Evolutionary conservation across 169 alveolate species (phyloP).

Genomic region (Neospora caninum): DNA sequence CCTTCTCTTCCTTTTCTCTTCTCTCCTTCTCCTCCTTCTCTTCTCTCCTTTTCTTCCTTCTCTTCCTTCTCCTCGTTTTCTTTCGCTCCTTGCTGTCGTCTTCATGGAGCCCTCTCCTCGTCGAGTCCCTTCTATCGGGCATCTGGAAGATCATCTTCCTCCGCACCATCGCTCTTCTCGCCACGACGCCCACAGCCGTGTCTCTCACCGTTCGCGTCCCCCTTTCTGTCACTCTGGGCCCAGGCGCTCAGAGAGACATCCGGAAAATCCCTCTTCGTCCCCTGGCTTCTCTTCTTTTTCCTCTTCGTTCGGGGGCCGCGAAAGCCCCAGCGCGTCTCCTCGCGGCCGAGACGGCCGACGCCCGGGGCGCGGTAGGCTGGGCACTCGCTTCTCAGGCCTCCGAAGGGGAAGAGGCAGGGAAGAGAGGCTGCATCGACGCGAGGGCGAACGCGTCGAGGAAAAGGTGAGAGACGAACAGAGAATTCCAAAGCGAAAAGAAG

Average conservation of each 20-base stretch:
- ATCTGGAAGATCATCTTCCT: background rate
- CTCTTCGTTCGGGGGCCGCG: background rate
- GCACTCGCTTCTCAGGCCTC: background rate
- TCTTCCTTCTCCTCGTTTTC: background rate
- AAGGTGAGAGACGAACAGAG: too few species aligned
- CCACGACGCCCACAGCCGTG: too few species aligned
- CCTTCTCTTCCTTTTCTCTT: background rate
- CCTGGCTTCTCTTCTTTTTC: background rate
- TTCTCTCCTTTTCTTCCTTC: background rate
- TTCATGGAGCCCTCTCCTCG: background rate
- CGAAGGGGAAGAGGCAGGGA: background rate
- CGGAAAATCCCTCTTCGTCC: too few species aligned
- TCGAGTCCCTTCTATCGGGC: background rate
- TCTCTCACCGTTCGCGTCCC: too few species aligned
- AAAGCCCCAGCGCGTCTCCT: background rate
- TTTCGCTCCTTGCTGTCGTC: background rate
- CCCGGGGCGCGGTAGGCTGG: too few species aligned
- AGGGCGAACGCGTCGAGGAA: background rate
- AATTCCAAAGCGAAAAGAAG: background rate
- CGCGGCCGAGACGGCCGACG: too few species aligned
- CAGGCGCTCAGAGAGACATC: too few species aligned
- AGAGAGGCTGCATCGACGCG: background rate
- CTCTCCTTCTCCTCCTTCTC: background rate
- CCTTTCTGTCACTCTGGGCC: too few species aligned
- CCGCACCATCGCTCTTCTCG: background rate